A percentile compares a stretch with the other conserved stretches of the same genome.
phyloP scores from a whole-genome alignment of 106 monocot genomes.

The Hemerocallis citrina region DNA sequence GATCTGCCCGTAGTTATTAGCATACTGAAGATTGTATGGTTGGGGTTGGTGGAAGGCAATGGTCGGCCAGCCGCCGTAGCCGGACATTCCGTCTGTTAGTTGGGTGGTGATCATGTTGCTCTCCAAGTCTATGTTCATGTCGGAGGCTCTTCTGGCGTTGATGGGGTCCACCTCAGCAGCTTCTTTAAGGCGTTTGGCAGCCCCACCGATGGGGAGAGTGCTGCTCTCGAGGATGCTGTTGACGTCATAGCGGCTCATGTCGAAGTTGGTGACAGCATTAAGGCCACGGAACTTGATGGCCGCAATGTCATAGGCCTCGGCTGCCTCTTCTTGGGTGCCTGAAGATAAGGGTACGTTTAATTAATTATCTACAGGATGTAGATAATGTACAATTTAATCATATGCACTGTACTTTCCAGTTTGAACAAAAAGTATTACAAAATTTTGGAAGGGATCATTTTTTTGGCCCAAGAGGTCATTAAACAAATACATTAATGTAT shows the following conservation, averaged over 20 bases:
- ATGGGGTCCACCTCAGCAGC: slow-evolving; percentile 12
- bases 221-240: slow-evolving; percentile 96
- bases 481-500: no score
- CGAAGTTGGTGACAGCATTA: slow-evolving; percentile 97
- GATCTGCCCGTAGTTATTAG: slow-evolving; percentile 19
- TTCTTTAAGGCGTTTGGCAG: slow-evolving; percentile 92
- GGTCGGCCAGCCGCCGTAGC: slow-evolving; percentile 51
- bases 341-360: no score
- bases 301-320: slow-evolving; percentile 97
- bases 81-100: slow-evolving; percentile 16
- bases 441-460: no score
- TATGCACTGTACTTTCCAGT: no score
- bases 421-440: no score
- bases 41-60: slow-evolving; percentile 62
- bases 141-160: slow-evolving; percentile 9
- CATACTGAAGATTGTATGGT: slow-evolving; percentile 32
- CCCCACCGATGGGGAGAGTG: slow-evolving; percentile 78
- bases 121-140: slow-evolving; percentile 15
- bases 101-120: slow-evolving; percentile 19
- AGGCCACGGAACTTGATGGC: slow-evolving; percentile 97
- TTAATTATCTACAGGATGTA: no score
- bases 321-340: slow-evolving; percentile 99
- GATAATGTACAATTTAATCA: no score
- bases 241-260: slow-evolving; percentile 98
- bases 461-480: no score